Conservation (phyloP, 73 alveolate genomes). For the Uronychia binucleata region DNA sequence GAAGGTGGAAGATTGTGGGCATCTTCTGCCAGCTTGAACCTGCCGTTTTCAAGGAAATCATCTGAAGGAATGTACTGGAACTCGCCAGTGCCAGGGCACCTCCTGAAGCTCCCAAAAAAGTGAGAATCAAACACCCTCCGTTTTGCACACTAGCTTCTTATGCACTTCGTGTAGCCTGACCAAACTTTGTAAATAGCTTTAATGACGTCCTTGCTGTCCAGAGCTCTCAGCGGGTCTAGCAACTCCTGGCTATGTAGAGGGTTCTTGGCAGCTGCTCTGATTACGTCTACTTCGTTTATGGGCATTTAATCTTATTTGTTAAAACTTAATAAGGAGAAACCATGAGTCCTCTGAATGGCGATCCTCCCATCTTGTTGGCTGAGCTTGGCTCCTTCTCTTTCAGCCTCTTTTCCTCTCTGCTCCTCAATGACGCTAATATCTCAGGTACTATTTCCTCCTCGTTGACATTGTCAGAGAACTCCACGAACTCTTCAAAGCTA, state of each 20-base stretch:
- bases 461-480: conserved; percentile 25
- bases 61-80: not conserved
- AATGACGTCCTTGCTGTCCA: not conserved
- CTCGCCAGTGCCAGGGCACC: not conserved
- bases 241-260: not conserved
- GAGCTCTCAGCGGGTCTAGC: not conserved
- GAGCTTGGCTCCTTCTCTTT: not conserved
- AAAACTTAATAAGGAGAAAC: not conserved
- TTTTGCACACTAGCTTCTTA: not conserved
- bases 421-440: conserved; percentile 15
- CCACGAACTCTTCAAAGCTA: conserved; percentile 21
- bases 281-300: not conserved
- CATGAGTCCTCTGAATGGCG: not conserved
- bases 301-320: not conserved
- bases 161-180: not conserved
- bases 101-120: not conserved
- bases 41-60: not conserved
- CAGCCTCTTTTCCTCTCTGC: conserved; percentile 35
- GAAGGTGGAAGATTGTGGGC: too few relatives aligned
- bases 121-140: not conserved
- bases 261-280: not conserved
- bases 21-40: too few relatives aligned
- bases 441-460: conserved; percentile 28
- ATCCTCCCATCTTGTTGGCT: not conserved
- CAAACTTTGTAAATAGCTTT: not conserved